Conservation (phyloP, 345 rosid species). For the Linum lewisii region DNA sequence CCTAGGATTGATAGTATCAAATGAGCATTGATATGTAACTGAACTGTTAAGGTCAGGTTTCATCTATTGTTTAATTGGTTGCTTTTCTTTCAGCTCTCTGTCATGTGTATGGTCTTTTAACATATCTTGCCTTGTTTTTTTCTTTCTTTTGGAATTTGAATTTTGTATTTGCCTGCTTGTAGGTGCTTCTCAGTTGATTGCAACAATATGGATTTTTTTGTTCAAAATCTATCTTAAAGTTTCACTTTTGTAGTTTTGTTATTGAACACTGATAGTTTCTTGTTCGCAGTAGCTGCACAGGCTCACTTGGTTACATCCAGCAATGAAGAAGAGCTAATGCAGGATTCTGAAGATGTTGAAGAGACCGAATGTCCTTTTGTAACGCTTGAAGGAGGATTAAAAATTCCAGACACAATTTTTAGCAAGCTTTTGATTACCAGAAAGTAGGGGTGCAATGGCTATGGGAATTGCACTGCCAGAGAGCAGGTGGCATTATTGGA, state of each 20-base stretch:
- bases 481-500: constrained; percentile 97
- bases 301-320: constrained; percentile 30
- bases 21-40: no score
- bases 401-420: constrained; percentile 65
- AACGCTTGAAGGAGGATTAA: constrained; percentile 77
- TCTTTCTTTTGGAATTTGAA: not conserved
- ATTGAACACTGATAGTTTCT: constrained; percentile 5
- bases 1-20: no score
- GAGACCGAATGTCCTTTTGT: constrained; percentile 34
- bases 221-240: not conserved
- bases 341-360: constrained; percentile 38
- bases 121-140: not conserved
- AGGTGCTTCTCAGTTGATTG: not conserved
- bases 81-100: no score
- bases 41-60: no score
- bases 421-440: constrained; percentile 79
- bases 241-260: constrained; percentile 8
- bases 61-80: no score
- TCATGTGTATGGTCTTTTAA: not conserved
- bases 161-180: not conserved
- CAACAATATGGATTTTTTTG: not conserved
- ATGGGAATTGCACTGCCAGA: constrained; percentile 99
- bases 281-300: constrained; percentile 34
- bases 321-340: constrained; percentile 51
- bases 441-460: constrained; percentile 98